Evolutionary conservation across 176 grass and related monocot genomes (phyloP), one percentile per base, ranked within the genome.

Genomic region (Leersia perrieri): DNA sequence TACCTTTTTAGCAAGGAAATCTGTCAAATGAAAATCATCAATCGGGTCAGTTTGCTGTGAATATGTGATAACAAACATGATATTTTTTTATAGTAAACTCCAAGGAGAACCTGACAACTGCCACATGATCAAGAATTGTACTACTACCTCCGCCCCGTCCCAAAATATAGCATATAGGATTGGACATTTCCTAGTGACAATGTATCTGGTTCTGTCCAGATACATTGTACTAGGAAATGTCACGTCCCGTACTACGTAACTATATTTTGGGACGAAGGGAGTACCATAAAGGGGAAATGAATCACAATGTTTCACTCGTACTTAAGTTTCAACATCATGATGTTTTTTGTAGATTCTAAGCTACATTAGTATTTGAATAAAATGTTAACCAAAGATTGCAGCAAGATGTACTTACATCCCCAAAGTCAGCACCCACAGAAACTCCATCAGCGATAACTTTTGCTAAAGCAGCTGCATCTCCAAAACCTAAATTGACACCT

Each of bases 401-500:
- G 27, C 39, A 39, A 49, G 18, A 38, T 27, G 70, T 84, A 63
- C 86, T 83, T 98, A 98, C 92, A 72, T 93, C 88, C 5, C 88
- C 61, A 49, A 98, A 80, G 81, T 93, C 66, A 44, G 90, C 80
- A 36, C 95, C 95, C 10, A 93, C 68, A 20, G 81, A 89, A 63
- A 93, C 70, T 51, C 92, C 90, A 70, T 95, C 86, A 76, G 90
- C 79, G 49, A 98, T 91, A 72, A 89, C 75, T 78, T 89, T 93
- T 36, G 90, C 86, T 63, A 98, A 83, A 81, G 86, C 71, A 72
- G 83, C 89, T 29, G 90, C 92, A 79, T 98, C 92, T 73, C 90
- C 88, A 70, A 98, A 98, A 15, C 95, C 92, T 70, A 98, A 92
- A 79, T 98, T 98, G 33, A 98, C 95, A 14, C 90, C 92, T 89